Evolutionary conservation across 371 early-diverging fungal genomes (phyloP).

Genomic region (Dipsacomyces acuminosporus): DNA sequence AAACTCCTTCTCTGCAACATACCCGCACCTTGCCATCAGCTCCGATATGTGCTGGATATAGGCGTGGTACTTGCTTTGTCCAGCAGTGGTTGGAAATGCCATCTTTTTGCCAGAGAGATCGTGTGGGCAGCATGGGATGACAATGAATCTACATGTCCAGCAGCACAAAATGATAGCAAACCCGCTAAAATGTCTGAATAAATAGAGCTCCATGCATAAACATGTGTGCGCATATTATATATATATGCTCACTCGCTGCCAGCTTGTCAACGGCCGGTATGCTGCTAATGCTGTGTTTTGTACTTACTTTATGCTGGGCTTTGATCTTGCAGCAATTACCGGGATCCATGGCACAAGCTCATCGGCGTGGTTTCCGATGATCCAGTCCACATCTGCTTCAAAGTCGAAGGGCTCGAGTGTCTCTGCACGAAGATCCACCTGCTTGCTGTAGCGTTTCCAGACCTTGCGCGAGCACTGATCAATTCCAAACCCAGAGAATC

Average conservation of each 20-base stretch:
- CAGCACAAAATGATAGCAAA: too few species aligned
- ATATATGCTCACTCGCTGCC: too few species aligned
- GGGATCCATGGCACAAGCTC: conserved; percentile 88
- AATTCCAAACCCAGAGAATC: conserved; percentile 72
- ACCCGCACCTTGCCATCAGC: conserved; percentile 60
- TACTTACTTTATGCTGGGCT: conserved; percentile 44
- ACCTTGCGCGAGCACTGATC: conserved; percentile 74
- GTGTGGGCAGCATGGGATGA: conserved; percentile 82
- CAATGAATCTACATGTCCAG: conserved; percentile 54
- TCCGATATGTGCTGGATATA: conserved; percentile 63
- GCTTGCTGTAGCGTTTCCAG: conserved; percentile 56
- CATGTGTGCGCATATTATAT: too few species aligned
- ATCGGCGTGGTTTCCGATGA: conserved; percentile 90
- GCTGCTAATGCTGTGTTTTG: too few species aligned
- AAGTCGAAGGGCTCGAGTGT: conserved; percentile 58
- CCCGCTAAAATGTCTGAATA: too few species aligned
- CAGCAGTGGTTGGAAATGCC: conserved; percentile 46
- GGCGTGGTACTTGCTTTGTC: conserved; percentile 64
- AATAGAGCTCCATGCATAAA: too few species aligned
- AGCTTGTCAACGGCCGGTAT: too few species aligned
- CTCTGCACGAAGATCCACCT: conserved; percentile 48
- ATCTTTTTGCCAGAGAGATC: conserved; percentile 62
- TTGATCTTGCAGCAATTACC: conserved; percentile 64
- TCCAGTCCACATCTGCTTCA: conserved; percentile 63
- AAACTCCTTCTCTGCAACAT: conserved; percentile 59